Conservation (phyloP, 257 asterid species). For the Ehretia macrophylla region DNA sequence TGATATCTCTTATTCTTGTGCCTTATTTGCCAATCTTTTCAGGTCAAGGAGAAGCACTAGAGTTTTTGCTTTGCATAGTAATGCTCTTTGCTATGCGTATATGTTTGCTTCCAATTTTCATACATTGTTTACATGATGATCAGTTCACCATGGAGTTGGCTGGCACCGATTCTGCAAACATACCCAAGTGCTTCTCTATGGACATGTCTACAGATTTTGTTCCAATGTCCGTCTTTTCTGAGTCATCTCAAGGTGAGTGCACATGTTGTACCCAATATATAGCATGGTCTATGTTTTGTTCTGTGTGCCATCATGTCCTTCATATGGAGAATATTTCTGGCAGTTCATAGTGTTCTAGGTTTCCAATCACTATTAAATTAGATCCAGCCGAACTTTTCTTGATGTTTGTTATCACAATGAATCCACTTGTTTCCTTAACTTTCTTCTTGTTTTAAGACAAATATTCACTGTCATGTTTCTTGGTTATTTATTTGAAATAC, state of each 20-base stretch:
- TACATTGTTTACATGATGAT: conserved; percentile 24
- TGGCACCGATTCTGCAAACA: conserved; percentile 46
- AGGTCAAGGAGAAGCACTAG: conserved; percentile 16
- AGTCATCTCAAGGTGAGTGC: conserved; percentile 67
- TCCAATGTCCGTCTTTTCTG: conserved; percentile 83
- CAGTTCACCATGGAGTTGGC: conserved; percentile 89
- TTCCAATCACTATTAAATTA: too few species aligned
- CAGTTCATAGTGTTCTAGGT: too few species aligned
- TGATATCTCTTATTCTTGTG: conserved; percentile 1
- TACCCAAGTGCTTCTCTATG: conserved; percentile 67
- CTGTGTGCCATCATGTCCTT: neutral
- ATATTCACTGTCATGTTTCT: too few species aligned
- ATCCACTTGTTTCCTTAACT: too few species aligned
- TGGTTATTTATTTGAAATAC: too few species aligned
- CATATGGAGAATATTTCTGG: too few species aligned
- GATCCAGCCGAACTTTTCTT: too few species aligned
- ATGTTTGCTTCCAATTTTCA: conserved; percentile 18
- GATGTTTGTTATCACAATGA: too few species aligned
- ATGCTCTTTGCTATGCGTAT: conserved; percentile 12
- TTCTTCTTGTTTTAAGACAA: too few species aligned
- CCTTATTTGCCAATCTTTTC: conserved; percentile 16
- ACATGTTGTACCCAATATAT: neutral
- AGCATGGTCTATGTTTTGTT: neutral
- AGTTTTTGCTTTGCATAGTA: conserved; percentile 6
- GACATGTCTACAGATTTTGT: conserved; percentile 81